Conservation (phyloP, 2,329 filamentous ascomycete genomes). For the Atkinsonella texensis region DNA sequence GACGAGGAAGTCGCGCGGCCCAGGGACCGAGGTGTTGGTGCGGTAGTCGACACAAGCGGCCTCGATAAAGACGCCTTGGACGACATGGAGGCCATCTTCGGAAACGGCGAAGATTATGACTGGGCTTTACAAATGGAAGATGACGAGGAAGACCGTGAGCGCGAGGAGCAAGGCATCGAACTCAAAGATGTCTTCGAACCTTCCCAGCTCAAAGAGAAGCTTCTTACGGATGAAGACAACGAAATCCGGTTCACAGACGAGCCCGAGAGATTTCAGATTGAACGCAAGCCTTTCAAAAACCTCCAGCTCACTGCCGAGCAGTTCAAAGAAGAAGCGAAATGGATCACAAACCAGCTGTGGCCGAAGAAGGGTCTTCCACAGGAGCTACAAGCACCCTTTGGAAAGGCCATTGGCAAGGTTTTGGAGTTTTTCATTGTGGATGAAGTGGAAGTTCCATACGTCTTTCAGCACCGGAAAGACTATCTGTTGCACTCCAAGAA, state of each 20-base stretch:
- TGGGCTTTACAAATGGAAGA: slow-evolving; percentile 89
- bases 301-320: slow-evolving; percentile 72
- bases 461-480: slow-evolving; percentile 96
- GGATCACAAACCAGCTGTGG: slow-evolving; percentile 85
- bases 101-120: slow-evolving; percentile 88
- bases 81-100: slow-evolving; percentile 93
- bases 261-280: slow-evolving; percentile 87
- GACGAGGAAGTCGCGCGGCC: slow-evolving; percentile 83
- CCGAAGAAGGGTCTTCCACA: slow-evolving; percentile 67
- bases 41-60: slow-evolving; percentile 66
- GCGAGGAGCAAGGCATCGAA: slow-evolving; percentile 74
- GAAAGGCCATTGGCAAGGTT: slow-evolving; percentile 79
- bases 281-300: slow-evolving; percentile 77
- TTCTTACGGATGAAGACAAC: slow-evolving; percentile 93
- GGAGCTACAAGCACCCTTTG: slow-evolving; percentile 71
- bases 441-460: slow-evolving; percentile 90
- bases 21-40: slow-evolving; percentile 54
- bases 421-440: slow-evolving; percentile 92
- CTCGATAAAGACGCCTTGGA: slow-evolving; percentile 88
- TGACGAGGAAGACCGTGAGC: slow-evolving; percentile 65
- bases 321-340: slow-evolving; percentile 78
- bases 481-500: slow-evolving; percentile 87
- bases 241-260: slow-evolving; percentile 78
- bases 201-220: slow-evolving; percentile 83
- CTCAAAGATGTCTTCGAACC: slow-evolving; percentile 98